Conservation (phyloP, 1,284 basidiomycete species). For the Farysia itapuensis region DNA sequence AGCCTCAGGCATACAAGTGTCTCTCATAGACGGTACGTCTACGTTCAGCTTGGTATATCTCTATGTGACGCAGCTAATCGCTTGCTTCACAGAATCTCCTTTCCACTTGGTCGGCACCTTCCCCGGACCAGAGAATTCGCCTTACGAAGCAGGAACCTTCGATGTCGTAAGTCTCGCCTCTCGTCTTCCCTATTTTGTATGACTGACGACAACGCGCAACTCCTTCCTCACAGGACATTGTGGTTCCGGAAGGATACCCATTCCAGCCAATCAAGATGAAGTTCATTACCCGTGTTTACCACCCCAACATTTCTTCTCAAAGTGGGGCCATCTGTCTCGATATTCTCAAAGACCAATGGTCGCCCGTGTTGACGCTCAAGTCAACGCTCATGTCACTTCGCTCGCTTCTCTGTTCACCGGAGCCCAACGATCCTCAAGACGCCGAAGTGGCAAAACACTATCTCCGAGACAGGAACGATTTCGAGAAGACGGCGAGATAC, state of each 20-base stretch:
- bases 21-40: slow-evolving; percentile 70
- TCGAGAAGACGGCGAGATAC: slow-evolving; percentile 88
- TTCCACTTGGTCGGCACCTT: slow-evolving; percentile 46
- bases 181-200: too few relatives aligned
- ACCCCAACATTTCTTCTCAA: slow-evolving; percentile 92
- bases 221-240: slow-evolving; percentile 73
- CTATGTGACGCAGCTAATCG: too few relatives aligned
- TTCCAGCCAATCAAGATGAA: slow-evolving; percentile 96
- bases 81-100: slow-evolving; percentile 18
- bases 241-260: slow-evolving; percentile 88
- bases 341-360: slow-evolving; percentile 68
- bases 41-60: neutral
- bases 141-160: slow-evolving; percentile 89
- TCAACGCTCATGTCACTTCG: slow-evolving; percentile 95
- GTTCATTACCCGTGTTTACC: slow-evolving; percentile 75
- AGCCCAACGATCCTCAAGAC: slow-evolving; percentile 96
- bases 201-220: too few relatives aligned
- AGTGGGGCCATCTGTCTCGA: slow-evolving; percentile 86
- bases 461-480: slow-evolving; percentile 79
- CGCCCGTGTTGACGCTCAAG: slow-evolving; percentile 75
- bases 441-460: slow-evolving; percentile 93
- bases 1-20: slow-evolving; percentile 78
- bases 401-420: slow-evolving; percentile 90
- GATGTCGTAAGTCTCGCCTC: slow-evolving; percentile 72
- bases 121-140: slow-evolving; percentile 68